Percentiles rank a stretch among this genome's conserved stretches.
Conservation (phyloP, 2,329 filamentous ascomycete genomes). For the Ophiobolus disseminans region DNA sequence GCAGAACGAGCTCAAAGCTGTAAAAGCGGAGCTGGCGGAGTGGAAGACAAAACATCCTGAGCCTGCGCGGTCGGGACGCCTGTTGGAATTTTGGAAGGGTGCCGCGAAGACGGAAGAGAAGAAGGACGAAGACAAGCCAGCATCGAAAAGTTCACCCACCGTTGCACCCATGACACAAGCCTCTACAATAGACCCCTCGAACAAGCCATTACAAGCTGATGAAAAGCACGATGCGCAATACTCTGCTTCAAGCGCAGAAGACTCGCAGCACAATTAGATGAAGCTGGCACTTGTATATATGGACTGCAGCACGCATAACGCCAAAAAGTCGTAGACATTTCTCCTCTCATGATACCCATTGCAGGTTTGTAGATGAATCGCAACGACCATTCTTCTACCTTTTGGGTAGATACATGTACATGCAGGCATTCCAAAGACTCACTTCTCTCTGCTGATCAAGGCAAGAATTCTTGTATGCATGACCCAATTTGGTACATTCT, state of each 20-base stretch:
- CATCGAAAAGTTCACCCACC: constrained; percentile 3
- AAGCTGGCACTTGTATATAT: background rate
- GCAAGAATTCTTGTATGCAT: no score
- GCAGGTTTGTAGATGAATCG: constrained; percentile 5
- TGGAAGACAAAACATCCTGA: constrained; percentile 47
- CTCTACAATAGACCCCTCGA: background rate
- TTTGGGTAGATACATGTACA: background rate
- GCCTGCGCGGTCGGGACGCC: constrained; percentile 28
- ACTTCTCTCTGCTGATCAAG: no score
- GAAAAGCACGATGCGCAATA: background rate
- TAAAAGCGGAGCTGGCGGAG: constrained; percentile 51
- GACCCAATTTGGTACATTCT: no score
- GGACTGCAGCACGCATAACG: background rate
- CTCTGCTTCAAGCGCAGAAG: background rate
- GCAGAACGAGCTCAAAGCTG: constrained; percentile 54
- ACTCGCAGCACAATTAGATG: background rate
- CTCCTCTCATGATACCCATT: constrained; percentile 47
- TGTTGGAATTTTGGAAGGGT: constrained; percentile 42
- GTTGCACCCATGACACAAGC: background rate
- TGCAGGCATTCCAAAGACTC: no score
- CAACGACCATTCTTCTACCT: no score
- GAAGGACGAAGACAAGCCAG: constrained; percentile 16
- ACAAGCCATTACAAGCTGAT: background rate
- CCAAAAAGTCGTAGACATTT: constrained; percentile 8
- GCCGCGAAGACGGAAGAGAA: constrained; percentile 29